Conservation (phyloP, 352 stramenopile genomes). For the Blastocystis sp. region DNA sequence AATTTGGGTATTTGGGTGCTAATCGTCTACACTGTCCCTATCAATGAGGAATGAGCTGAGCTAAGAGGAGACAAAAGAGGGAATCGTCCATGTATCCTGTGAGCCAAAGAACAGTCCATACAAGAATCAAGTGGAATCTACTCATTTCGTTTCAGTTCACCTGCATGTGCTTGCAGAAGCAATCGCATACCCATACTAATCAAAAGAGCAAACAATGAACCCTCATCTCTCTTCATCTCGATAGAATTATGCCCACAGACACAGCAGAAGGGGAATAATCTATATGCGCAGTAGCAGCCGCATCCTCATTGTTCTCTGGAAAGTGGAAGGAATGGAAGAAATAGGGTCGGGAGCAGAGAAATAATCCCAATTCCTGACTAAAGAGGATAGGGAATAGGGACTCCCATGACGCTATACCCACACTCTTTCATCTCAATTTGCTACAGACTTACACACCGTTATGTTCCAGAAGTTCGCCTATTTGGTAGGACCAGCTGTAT, state of each 20-base stretch:
- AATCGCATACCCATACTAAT: not conserved
- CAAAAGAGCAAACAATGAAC: not conserved
- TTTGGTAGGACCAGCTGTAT: not conserved
- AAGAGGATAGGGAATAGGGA: not conserved
- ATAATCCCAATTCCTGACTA: not conserved
- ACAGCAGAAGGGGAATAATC: too few species aligned
- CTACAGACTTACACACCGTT: conserved; percentile 39
- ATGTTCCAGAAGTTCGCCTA: conserved; percentile 66
- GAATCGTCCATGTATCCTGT: too few species aligned
- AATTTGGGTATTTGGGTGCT: not conserved
- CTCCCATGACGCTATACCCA: not conserved
- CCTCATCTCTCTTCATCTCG: too few species aligned
- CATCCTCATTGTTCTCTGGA: not conserved
- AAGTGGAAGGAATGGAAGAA: not conserved
- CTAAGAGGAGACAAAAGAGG: too few species aligned
- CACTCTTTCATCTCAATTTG: conserved; percentile 6
- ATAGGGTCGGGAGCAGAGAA: not conserved
- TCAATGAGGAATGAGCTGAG: not conserved
- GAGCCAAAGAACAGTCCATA: too few species aligned
- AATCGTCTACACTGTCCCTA: not conserved
- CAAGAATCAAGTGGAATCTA: not conserved
- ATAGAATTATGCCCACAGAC: too few species aligned
- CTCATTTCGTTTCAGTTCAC: not conserved
- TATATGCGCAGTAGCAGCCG: too few species aligned
- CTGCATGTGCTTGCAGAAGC: not conserved